phyloP scores from a whole-genome alignment of 805 yeast genomes.

The Maudiozyma saulgeensis region DNA sequence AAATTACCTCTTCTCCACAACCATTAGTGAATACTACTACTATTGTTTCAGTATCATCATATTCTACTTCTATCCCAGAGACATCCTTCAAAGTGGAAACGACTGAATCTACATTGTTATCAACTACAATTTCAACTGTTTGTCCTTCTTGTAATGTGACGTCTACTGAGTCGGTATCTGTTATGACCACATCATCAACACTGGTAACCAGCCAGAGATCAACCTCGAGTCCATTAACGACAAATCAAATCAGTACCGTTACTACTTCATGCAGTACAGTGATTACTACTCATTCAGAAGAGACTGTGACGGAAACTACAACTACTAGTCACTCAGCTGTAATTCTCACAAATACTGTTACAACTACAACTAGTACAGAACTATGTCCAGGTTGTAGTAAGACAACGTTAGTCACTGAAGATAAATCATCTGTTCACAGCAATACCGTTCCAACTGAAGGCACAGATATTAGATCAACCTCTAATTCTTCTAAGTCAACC shows the following conservation, averaged over 20 bases:
- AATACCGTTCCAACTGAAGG: background rate
- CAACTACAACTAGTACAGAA: background rate
- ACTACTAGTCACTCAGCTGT: background rate
- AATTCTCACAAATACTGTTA: background rate
- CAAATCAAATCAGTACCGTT: too few species aligned
- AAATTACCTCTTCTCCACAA: background rate
- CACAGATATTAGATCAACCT: background rate
- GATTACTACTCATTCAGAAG: too few species aligned
- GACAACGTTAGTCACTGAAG: background rate
- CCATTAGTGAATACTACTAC: too few species aligned
- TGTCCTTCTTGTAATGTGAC: background rate
- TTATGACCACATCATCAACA: background rate
- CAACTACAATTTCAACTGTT: conserved; percentile 1
- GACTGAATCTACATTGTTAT: background rate
- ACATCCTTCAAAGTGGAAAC: background rate
- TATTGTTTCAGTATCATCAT: background rate
- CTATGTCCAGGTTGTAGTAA: background rate
- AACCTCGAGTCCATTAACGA: background rate
- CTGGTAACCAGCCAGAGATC: background rate
- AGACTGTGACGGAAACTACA: background rate
- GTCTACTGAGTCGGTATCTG: background rate
- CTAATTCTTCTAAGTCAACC: background rate
- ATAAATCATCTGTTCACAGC: background rate
- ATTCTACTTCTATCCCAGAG: background rate
- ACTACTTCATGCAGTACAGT: too few species aligned